Percentiles rank a stretch among this genome's conserved stretches.
These are phyloP conservation scores for Fusarium brevicatenulatum DNA, from an alignment of 2,329 filamentous ascomycete species.

Conservation along the genomic window DNA sequence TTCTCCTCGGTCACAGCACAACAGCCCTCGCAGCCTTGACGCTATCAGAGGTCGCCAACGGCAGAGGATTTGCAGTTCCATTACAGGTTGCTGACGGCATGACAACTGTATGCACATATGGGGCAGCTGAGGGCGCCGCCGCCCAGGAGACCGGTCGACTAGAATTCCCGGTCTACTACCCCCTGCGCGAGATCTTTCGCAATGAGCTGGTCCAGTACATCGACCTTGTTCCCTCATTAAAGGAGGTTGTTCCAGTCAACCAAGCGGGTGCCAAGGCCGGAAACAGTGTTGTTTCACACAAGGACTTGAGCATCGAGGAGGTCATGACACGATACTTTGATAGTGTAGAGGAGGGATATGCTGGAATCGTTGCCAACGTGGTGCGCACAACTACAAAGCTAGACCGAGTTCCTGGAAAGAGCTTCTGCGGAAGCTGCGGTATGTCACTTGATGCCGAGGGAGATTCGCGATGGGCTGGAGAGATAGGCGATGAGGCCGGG, in stretches of 20 bases:
- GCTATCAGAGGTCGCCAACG: conserved; percentile 89
- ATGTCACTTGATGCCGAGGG: conserved; percentile 72
- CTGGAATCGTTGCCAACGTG: conserved; percentile 93
- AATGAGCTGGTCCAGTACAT: conserved; percentile 80
- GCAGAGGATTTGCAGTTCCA: conserved; percentile 83
- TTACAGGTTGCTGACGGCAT: conserved; percentile 83
- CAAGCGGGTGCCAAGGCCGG: conserved; percentile 38
- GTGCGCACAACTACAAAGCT: conserved; percentile 91
- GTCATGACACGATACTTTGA: conserved; percentile 91
- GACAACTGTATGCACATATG: conserved; percentile 50
- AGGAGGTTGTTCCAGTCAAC: conserved; percentile 57
- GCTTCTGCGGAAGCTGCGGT: conserved; percentile 73
- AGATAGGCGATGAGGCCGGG: conserved; percentile 60
- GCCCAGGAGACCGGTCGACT: conserved; percentile 34
- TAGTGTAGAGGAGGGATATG: conserved; percentile 82
- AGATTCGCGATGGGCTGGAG: conserved; percentile 71
- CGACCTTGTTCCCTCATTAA: conserved; percentile 63
- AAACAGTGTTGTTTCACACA: conserved; percentile 67
- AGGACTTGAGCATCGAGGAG: conserved; percentile 88
- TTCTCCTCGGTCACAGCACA: conserved; percentile 87
- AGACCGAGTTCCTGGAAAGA: conserved; percentile 56
- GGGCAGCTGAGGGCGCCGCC: conserved; percentile 30
- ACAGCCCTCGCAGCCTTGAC: conserved; percentile 88
- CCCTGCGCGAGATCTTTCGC: conserved; percentile 84
- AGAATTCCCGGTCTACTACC: conserved; percentile 72